Evolutionary conservation across 2,329 filamentous ascomycete species (phyloP).

Genomic region (Sporothrix schenckii): DNA sequence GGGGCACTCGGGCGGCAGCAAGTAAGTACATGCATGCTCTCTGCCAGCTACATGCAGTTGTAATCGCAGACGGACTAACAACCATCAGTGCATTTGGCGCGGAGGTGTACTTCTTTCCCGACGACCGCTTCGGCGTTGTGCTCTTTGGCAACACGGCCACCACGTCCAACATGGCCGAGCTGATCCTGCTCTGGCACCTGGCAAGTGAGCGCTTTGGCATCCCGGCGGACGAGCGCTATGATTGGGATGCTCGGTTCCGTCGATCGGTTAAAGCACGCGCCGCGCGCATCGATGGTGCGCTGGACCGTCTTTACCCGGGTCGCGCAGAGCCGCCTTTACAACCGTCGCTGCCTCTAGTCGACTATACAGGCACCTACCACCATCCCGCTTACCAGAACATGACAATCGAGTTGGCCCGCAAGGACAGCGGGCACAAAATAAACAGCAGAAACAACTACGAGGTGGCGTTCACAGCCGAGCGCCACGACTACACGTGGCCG

Average conservation of each 20-base stretch:
- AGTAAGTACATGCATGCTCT: slow-evolving; percentile 32
- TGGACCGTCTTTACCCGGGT: slow-evolving; percentile 46
- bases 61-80: not conserved
- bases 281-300: slow-evolving; percentile 41
- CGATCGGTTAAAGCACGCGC: not conserved
- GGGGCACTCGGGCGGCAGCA: slow-evolving; percentile 50
- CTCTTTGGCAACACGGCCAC: slow-evolving; percentile 50
- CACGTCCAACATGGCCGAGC: slow-evolving; percentile 45
- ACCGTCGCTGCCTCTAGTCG: slow-evolving; percentile 43
- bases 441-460: slow-evolving; percentile 34
- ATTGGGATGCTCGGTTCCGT: slow-evolving; percentile 43
- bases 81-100: slow-evolving; percentile 47
- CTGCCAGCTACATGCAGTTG: not conserved
- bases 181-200: slow-evolving; percentile 45
- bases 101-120: slow-evolving; percentile 51
- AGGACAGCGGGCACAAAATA: not conserved
- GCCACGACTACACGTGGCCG: slow-evolving; percentile 43
- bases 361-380: slow-evolving; percentile 50
- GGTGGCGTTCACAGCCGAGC: slow-evolving; percentile 36
- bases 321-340: slow-evolving; percentile 45
- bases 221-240: slow-evolving; percentile 42
- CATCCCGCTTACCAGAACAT: slow-evolving; percentile 49
- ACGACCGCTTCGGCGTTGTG: slow-evolving; percentile 48
- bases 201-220: slow-evolving; percentile 48
- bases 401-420: slow-evolving; percentile 35